Evolutionary conservation across 2,329 filamentous ascomycete genomes (phyloP).

Genomic region (Penicillium verrucosum): DNA sequence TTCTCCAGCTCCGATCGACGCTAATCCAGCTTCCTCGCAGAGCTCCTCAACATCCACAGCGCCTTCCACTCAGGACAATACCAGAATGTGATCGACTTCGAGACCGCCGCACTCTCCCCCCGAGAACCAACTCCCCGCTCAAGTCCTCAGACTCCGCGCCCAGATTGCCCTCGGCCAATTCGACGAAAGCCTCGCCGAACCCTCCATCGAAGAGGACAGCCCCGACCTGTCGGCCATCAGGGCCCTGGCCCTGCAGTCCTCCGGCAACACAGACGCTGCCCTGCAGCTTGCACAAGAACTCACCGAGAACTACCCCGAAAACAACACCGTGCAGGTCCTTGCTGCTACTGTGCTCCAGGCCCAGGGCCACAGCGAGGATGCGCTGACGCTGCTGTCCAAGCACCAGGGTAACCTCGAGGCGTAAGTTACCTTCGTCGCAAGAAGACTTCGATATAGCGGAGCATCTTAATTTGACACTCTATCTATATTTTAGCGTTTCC

Average conservation of each 20-base stretch:
- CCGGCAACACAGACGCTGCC: slow-evolving; percentile 62
- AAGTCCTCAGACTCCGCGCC: slow-evolving; percentile 75
- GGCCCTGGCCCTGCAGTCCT: slow-evolving; percentile 66
- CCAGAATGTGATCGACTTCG: slow-evolving; percentile 79
- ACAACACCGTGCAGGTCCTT: slow-evolving; percentile 75
- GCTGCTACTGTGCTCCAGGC: slow-evolving; percentile 78
- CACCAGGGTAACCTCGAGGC: slow-evolving; percentile 79
- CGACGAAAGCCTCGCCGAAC: slow-evolving; percentile 66
- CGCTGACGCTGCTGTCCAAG: slow-evolving; percentile 71
- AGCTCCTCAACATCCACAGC: slow-evolving; percentile 66
- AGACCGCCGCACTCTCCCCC: slow-evolving; percentile 72
- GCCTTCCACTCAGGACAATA: slow-evolving; percentile 76
- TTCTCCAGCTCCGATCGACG: background rate
- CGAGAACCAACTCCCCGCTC: slow-evolving; percentile 72
- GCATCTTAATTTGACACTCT: slow-evolving; percentile 9
- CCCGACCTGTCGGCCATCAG: slow-evolving; percentile 74
- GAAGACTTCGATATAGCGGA: background rate
- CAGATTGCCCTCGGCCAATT: slow-evolving; percentile 78
- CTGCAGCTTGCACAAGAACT: slow-evolving; percentile 64
- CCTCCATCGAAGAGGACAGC: slow-evolving; percentile 61
- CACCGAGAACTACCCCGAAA: slow-evolving; percentile 64
- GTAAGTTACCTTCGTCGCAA: slow-evolving; percentile 51
- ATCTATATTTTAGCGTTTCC: slow-evolving; percentile 57
- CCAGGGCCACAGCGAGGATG: slow-evolving; percentile 79
- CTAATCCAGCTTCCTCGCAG: slow-evolving; percentile 37